Percentiles rank a stretch among this genome's conserved stretches.
Evolutionary conservation across 352 stramenopile species (phyloP).

Genomic region (Pythium sp.): DNA sequence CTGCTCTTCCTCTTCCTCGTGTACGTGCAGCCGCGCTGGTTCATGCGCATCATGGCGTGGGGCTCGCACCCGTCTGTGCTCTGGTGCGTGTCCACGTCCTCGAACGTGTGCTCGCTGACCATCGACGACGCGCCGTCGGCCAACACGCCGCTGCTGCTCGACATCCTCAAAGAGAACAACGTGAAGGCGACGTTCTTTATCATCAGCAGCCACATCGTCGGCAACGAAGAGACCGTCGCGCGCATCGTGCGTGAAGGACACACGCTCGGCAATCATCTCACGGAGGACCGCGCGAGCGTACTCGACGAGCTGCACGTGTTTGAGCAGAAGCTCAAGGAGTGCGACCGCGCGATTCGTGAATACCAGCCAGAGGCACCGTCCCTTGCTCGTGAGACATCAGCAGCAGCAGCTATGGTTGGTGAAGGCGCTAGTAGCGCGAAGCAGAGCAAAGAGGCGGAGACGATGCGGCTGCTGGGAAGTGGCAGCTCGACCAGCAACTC

Average conservation of each 20-base stretch:
- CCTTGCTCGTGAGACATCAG: background rate
- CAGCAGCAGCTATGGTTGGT: background rate
- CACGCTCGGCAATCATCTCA: conserved; percentile 77
- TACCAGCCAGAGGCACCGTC: conserved; percentile 32
- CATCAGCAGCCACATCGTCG: conserved; percentile 69
- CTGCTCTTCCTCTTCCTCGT: conserved; percentile 42
- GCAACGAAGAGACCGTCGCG: conserved; percentile 61
- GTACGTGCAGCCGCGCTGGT: conserved; percentile 70
- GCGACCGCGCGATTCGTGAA: conserved; percentile 52
- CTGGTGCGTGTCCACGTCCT: conserved; percentile 58
- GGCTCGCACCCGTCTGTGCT: conserved; percentile 72
- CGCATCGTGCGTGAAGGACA: conserved; percentile 83
- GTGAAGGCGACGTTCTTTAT: conserved; percentile 86
- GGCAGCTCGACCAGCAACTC: background rate
- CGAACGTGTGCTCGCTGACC: conserved; percentile 65
- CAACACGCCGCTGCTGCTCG: conserved; percentile 63
- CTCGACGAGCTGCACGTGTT: conserved; percentile 81
- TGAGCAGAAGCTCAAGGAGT: conserved; percentile 79
- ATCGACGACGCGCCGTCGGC: conserved; percentile 79
- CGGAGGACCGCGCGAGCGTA: conserved; percentile 74
- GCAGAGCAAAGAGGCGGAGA: conserved; percentile 13
- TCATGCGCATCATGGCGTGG: conserved; percentile 63
- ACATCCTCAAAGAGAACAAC: conserved; percentile 56
- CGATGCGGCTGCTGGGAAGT: conserved; percentile 19
- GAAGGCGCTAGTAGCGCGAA: conserved; percentile 17